Percentiles rank a stretch among this genome's conserved stretches.
phyloP scores from a whole-genome alignment of 768 basidiomycete species.

The Collybiopsis luxurians region DNA sequence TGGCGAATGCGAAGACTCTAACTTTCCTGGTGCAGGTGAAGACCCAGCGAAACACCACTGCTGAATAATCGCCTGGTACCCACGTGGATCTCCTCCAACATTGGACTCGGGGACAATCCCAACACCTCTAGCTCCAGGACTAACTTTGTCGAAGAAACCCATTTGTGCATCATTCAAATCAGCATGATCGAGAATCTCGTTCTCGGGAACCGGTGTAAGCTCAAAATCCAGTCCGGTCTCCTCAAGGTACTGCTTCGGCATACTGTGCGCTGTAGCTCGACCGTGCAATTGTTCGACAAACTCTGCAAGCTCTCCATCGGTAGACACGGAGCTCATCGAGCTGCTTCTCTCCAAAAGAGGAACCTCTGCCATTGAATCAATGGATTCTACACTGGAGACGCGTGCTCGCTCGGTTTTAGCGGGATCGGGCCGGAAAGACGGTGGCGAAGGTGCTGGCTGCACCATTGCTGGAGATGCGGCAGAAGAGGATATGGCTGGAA shows the following conservation, averaged over 20 bases:
- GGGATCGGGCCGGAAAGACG: too few species aligned
- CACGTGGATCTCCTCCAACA: too few species aligned
- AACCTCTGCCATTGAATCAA: background rate
- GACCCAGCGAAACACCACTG: constrained; percentile 9
- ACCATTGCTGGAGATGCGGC: background rate
- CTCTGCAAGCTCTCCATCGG: background rate
- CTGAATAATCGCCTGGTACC: constrained; percentile 1
- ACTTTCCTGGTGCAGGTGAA: background rate
- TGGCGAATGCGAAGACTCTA: background rate
- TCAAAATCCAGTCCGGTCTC: background rate
- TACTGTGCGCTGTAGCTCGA: too few species aligned
- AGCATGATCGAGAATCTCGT: background rate
- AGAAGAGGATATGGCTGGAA: background rate
- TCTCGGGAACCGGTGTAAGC: background rate
- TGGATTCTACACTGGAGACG: background rate
- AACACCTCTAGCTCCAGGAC: background rate
- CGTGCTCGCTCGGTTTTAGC: too few species aligned
- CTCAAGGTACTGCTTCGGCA: background rate
- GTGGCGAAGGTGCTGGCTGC: too few species aligned
- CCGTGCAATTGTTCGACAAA: background rate
- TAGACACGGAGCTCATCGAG: background rate
- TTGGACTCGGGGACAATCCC: background rate
- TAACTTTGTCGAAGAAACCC: background rate
- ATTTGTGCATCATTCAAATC: background rate
- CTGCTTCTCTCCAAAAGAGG: background rate